Conservation (phyloP, 192 early-diverging fungal genomes). For the Podila verticillata region DNA sequence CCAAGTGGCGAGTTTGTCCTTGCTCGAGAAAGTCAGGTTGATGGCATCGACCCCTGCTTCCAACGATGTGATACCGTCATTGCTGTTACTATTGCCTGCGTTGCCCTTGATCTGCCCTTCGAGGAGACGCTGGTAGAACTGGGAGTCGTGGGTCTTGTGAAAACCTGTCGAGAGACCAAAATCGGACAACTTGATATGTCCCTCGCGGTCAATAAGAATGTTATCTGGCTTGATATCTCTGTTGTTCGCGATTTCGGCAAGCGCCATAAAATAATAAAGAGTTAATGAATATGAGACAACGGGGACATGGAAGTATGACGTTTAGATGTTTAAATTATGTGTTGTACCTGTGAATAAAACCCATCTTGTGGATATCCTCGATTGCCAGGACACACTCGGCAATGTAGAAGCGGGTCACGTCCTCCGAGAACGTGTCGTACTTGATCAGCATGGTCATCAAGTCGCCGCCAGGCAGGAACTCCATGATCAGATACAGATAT, state of each 20-base stretch:
- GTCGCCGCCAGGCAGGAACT: slow-evolving; percentile 98
- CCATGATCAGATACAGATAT: slow-evolving; percentile 99
- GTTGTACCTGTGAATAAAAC: slow-evolving; percentile 90
- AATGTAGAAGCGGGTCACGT: slow-evolving; percentile 98
- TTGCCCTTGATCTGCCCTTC: slow-evolving; percentile 72
- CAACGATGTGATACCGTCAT: slow-evolving; percentile 40
- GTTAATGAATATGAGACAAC: not conserved
- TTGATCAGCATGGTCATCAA: slow-evolving; percentile 99
- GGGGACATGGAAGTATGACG: not conserved
- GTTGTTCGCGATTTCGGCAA: not conserved
- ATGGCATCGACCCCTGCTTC: slow-evolving; percentile 77
- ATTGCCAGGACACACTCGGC: slow-evolving; percentile 95
- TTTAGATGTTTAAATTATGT: too few relatives aligned
- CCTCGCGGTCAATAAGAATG: slow-evolving; percentile 95
- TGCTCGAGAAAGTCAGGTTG: slow-evolving; percentile 90
- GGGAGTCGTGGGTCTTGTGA: slow-evolving; percentile 98
- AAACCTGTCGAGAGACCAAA: slow-evolving; percentile 99
- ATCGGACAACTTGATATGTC: slow-evolving; percentile 99
- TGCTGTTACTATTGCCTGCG: slow-evolving; percentile 33
- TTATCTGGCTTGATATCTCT: slow-evolving; percentile 90
- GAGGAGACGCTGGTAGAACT: slow-evolving; percentile 88
- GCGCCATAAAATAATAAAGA: not conserved
- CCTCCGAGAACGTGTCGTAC: slow-evolving; percentile 97
- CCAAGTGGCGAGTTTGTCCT: slow-evolving; percentile 98
- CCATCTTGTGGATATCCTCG: slow-evolving; percentile 91